A percentile compares a stretch with the other conserved stretches of the same genome.
Conservation (phyloP, 2,329 filamentous ascomycete genomes). For the Penicillium glabrum region DNA sequence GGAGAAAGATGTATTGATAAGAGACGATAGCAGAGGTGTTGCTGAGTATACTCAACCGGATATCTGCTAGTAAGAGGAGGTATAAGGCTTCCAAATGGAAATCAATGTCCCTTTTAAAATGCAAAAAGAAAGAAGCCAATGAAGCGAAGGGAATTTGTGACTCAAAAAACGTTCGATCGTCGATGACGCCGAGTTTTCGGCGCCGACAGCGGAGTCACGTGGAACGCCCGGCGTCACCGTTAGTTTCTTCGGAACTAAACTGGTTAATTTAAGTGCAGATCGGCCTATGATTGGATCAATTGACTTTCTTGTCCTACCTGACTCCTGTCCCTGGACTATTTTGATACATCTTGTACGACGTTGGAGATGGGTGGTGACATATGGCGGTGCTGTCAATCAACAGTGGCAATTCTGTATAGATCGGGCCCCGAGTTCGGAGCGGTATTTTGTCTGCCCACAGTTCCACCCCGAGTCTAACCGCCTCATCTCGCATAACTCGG, state of each 20-base stretch:
- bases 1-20: constrained; percentile 15
- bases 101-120: neutral
- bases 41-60: neutral
- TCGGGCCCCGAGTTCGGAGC: constrained; percentile 18
- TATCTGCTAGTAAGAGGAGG: neutral
- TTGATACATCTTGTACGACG: neutral
- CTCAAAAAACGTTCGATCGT: constrained; percentile 18
- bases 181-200: constrained; percentile 26
- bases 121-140: constrained; percentile 13
- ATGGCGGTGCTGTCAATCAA: neutral
- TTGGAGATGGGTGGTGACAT: neutral
- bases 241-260: neutral
- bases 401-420: neutral
- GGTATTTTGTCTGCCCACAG: neutral
- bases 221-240: neutral
- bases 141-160: constrained; percentile 22
- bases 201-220: constrained; percentile 29
- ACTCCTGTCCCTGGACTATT: neutral
- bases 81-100: neutral
- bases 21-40: constrained; percentile 8
- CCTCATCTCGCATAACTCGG: neutral
- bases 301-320: neutral
- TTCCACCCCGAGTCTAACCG: constrained; percentile 15
- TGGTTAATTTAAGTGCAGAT: neutral
- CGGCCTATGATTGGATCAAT: neutral